A percentile compares a stretch with the other conserved stretches of the same genome.
phyloP scores from a whole-genome alignment of 2,329 filamentous ascomycete genomes.

The Paraphoma chrysanthemicola region DNA sequence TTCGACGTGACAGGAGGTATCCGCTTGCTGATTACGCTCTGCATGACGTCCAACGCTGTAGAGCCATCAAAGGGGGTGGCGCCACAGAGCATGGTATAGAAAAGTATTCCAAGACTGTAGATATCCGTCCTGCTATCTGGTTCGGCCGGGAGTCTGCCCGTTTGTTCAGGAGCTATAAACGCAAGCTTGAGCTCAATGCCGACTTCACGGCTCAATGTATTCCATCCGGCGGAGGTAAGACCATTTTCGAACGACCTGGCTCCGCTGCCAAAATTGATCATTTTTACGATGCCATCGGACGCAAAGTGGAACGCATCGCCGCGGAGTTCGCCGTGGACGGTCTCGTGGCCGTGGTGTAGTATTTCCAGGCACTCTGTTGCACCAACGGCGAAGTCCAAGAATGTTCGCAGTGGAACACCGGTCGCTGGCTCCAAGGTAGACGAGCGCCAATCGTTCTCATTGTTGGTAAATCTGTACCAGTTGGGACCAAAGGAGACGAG shows the following conservation, averaged over 20 bases:
- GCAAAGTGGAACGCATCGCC: slow-evolving; percentile 92
- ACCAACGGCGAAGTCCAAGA: slow-evolving; percentile 90
- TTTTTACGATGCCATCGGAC: slow-evolving; percentile 74
- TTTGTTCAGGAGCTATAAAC: slow-evolving; percentile 94
- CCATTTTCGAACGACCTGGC: slow-evolving; percentile 90
- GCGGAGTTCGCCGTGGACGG: slow-evolving; percentile 89
- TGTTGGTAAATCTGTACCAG: slow-evolving; percentile 43
- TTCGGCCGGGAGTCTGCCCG: slow-evolving; percentile 88
- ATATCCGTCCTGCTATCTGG: slow-evolving; percentile 89
- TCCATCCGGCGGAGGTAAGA: slow-evolving; percentile 84
- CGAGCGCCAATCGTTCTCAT: slow-evolving; percentile 23
- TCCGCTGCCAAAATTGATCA: slow-evolving; percentile 87
- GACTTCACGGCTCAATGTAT: slow-evolving; percentile 78
- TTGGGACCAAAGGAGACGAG: slow-evolving; percentile 78
- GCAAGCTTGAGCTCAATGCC: slow-evolving; percentile 89
- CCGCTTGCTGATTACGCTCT: slow-evolving; percentile 81
- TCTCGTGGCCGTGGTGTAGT: slow-evolving; percentile 85
- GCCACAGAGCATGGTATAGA: slow-evolving; percentile 77
- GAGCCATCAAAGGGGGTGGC: slow-evolving; percentile 80
- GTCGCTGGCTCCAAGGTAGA: slow-evolving; percentile 46
- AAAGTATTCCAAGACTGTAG: slow-evolving; percentile 86
- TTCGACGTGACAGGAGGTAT: slow-evolving; percentile 79
- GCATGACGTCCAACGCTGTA: slow-evolving; percentile 87
- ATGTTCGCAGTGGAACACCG: slow-evolving; percentile 74
- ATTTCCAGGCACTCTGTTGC: slow-evolving; percentile 86